Base-by-base conservation (phyloP, 164 flowering plant genomes). In the Umbellularia californica region DNA sequence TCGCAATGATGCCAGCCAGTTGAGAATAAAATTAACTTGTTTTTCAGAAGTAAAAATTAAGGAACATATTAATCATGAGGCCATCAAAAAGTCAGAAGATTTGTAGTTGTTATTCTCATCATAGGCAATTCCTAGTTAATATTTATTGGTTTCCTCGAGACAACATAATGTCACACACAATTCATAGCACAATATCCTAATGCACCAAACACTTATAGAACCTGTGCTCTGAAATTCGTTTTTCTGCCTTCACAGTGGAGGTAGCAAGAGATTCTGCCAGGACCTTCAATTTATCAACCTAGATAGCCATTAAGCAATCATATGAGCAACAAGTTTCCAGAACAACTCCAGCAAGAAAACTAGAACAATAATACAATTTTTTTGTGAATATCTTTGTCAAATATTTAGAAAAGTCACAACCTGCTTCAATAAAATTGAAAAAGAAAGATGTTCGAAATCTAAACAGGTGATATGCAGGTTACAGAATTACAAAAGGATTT, bases 271-370 rank as follows among this genome's bases (percentile, higher is more conserved):
- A 93, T 79, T 91, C 97, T 23, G 90, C 81, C 69, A 93, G 81
- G 65, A 93, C 77, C 77, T 87, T 91, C 83, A 94, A 81, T 80
- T 92, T 94, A 70, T 91, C 90, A 71, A 94, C 82, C 98, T 94
- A 87, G 79, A 81, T 19, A 50, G 58, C 35, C 22, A 23, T 70
- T 62, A 78, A 58, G 51, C 24, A 60, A 51, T 64, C 25, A 68
- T 68, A 77, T 66, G 23, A 68, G 20, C 28, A 63, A 33, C 5
- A 63, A 55, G 64, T 20, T 60, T 60, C 64, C 23, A 19, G 28
- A 25, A 25, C 28, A 64, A 24, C 67, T 2, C 30, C 28, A 22
- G 28, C 33, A 11, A 23, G 25, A 64, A 64, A 33, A 25, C 10
- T 22, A 64, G 67, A 23, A 22, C 22, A 10, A 22, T 13, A n/a